Percentiles rank a stretch among this genome's conserved stretches.
Evolutionary conservation across 148 eudicot species (phyloP).

Genomic region (Talinum fruticosum): DNA sequence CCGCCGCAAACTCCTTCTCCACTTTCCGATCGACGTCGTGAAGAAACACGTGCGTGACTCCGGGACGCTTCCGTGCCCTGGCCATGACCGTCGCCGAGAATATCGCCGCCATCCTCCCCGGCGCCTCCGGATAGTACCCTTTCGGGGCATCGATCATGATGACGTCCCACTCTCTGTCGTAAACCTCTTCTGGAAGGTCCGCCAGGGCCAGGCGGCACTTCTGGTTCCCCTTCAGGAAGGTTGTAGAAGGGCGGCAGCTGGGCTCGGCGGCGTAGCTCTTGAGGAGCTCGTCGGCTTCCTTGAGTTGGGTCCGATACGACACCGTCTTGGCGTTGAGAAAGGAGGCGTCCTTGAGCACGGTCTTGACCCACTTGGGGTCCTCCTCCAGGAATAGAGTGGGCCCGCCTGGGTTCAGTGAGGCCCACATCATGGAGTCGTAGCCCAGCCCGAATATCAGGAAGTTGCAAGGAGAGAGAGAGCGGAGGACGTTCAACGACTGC

Average conservation of each 20-base stretch:
- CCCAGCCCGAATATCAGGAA: slow-evolving; percentile 48
- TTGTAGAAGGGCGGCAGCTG: slow-evolving; percentile 24
- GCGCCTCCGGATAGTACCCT: slow-evolving; percentile 37
- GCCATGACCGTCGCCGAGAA: slow-evolving; percentile 51
- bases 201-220: slow-evolving; percentile 29
- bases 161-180: slow-evolving; percentile 47
- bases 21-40: slow-evolving; percentile 47
- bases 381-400: slow-evolving; percentile 43
- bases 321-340: slow-evolving; percentile 28
- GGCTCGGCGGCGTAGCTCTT: slow-evolving; percentile 21
- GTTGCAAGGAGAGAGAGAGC: slow-evolving; percentile 28
- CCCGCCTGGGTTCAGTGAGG: slow-evolving; percentile 39
- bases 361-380: slow-evolving; percentile 34
- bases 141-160: slow-evolving; percentile 54
- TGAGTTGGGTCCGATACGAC: slow-evolving; percentile 27
- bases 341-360: slow-evolving; percentile 28
- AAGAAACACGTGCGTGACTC: slow-evolving; percentile 41
- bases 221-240: slow-evolving; percentile 17
- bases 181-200: slow-evolving; percentile 35
- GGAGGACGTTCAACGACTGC: slow-evolving; percentile 28
- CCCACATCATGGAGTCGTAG: slow-evolving; percentile 51
- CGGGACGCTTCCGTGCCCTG: slow-evolving; percentile 27
- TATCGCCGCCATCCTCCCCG: slow-evolving; percentile 52
- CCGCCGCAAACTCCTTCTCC: slow-evolving; percentile 34
- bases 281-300: slow-evolving; percentile 26